Percentiles rank a stretch among this genome's conserved stretches.
Evolutionary conservation across 2,329 filamentous ascomycete genomes (phyloP).

Genomic region (Trichothecium roseum): DNA sequence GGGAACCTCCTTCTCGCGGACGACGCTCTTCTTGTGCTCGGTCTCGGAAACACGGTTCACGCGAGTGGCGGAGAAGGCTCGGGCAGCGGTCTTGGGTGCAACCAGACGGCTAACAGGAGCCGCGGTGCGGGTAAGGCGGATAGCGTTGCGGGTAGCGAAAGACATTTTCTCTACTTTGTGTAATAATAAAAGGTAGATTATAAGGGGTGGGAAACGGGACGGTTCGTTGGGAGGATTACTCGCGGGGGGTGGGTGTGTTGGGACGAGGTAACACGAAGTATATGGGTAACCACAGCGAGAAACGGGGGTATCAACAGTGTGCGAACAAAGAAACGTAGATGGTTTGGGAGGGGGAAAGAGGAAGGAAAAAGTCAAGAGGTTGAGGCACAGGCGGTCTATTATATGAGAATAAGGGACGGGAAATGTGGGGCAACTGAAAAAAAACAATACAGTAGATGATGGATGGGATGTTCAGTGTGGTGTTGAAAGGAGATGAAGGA

Average conservation of each 20-base stretch:
- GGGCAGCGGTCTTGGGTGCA: conserved; percentile 13
- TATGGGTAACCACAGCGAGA: too few relatives aligned
- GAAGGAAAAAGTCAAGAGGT: conserved; percentile 1
- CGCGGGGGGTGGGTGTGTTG: conserved; percentile 1
- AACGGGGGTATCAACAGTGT: background rate
- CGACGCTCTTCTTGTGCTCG: conserved; percentile 38
- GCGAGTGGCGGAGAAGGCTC: conserved; percentile 22
- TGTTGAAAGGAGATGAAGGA: background rate
- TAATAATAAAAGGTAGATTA: conserved; percentile 1
- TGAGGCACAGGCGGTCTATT: conserved; percentile 4
- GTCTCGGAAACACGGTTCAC: conserved; percentile 23
- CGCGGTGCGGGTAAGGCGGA: conserved; percentile 20
- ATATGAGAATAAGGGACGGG: conserved; percentile 3
- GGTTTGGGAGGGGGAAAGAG: background rate
- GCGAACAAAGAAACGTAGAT: background rate
- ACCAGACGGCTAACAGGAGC: conserved; percentile 12
- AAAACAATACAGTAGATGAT: too few relatives aligned
- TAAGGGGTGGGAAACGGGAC: conserved; percentile 2
- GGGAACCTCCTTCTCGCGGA: conserved; percentile 46
- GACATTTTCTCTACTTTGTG: conserved; percentile 20
- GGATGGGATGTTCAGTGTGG: too few relatives aligned
- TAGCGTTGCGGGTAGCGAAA: conserved; percentile 21
- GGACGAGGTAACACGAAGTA: background rate
- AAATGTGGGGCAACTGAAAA: conserved; percentile 3
- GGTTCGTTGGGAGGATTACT: background rate